Evolutionary conservation across 257 asterid species (phyloP).

Genomic region (Thymus quinquecostatus): DNA sequence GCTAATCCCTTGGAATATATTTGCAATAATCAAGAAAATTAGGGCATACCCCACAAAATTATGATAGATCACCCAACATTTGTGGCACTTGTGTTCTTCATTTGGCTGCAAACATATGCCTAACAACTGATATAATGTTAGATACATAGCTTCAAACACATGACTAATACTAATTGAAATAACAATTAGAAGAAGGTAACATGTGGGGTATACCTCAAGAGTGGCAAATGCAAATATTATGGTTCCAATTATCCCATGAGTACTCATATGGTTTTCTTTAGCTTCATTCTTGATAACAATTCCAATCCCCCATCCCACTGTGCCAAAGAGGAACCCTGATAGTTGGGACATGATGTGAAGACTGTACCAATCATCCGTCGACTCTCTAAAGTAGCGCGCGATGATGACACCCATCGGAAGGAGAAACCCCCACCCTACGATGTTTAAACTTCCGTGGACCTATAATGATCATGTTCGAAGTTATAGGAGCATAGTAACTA

Average conservation of each 20-base stretch:
- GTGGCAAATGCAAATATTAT: constrained; percentile 37
- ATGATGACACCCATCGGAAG: constrained; percentile 40
- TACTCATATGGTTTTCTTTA: constrained; percentile 30
- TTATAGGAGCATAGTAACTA: too few relatives aligned
- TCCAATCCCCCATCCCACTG: constrained; percentile 59
- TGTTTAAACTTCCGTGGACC: constrained; percentile 49
- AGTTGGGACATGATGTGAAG: constrained; percentile 42
- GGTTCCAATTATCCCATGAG: constrained; percentile 56
- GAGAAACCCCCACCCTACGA: constrained; percentile 57
- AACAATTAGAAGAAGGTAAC: too few relatives aligned
- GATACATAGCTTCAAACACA: not conserved
- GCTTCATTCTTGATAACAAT: constrained; percentile 34
- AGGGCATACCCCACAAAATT: constrained; percentile 43
- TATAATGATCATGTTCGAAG: constrained; percentile 20
- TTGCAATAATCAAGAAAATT: constrained; percentile 36
- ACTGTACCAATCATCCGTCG: constrained; percentile 38
- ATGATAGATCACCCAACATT: constrained; percentile 47
- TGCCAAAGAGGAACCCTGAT: constrained; percentile 49
- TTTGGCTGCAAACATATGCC: constrained; percentile 36
- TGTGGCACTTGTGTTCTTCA: constrained; percentile 34
- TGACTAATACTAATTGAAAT: not conserved
- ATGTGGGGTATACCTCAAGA: constrained; percentile 37
- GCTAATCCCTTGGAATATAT: constrained; percentile 50
- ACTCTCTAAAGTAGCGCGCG: constrained; percentile 47
- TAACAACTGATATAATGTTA: constrained; percentile 43